These are phyloP conservation scores for Clarireedia sp. DNA, from an alignment of 2,329 filamentous ascomycete species.

Conservation along the genomic window DNA sequence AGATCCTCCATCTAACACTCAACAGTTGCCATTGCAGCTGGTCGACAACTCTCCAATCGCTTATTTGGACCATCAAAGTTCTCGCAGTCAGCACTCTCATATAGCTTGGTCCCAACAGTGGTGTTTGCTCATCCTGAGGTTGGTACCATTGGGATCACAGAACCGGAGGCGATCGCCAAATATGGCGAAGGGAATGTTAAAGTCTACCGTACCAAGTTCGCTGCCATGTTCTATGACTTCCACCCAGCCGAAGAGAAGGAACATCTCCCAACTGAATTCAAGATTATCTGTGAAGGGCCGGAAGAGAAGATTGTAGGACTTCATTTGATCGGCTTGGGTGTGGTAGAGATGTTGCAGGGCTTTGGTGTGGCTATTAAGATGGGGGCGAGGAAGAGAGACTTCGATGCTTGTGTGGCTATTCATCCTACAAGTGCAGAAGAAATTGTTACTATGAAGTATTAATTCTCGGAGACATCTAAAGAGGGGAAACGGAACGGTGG, in stretches of 20 bases:
- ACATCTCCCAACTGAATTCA: constrained; percentile 43
- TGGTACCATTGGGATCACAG: constrained; percentile 41
- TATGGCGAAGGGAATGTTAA: constrained; percentile 43
- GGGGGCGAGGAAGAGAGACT: constrained; percentile 70
- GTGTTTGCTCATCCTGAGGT: constrained; percentile 44
- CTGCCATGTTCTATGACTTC: constrained; percentile 40
- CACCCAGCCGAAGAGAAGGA: constrained; percentile 41
- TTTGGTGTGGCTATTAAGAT: constrained; percentile 74
- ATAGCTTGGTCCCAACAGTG: constrained; percentile 44
- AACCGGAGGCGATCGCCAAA: constrained; percentile 38
- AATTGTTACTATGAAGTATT: constrained; percentile 40
- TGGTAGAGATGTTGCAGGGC: constrained; percentile 66
- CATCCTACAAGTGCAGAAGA: constrained; percentile 73
- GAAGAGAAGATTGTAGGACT: constrained; percentile 44
- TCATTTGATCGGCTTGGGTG: constrained; percentile 40
- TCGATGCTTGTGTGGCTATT: constrained; percentile 68
- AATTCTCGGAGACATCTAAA: neutral
- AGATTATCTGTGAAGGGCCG: constrained; percentile 39
- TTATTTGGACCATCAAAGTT: constrained; percentile 40
- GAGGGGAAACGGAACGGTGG: neutral
- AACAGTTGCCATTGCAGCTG: constrained; percentile 43
- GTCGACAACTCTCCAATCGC: constrained; percentile 40
- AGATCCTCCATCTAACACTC: neutral
- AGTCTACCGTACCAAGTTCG: constrained; percentile 41
- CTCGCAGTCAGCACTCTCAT: constrained; percentile 36